Conservation (phyloP, 306 rosid genomes). For the Rosa chinensis region DNA sequence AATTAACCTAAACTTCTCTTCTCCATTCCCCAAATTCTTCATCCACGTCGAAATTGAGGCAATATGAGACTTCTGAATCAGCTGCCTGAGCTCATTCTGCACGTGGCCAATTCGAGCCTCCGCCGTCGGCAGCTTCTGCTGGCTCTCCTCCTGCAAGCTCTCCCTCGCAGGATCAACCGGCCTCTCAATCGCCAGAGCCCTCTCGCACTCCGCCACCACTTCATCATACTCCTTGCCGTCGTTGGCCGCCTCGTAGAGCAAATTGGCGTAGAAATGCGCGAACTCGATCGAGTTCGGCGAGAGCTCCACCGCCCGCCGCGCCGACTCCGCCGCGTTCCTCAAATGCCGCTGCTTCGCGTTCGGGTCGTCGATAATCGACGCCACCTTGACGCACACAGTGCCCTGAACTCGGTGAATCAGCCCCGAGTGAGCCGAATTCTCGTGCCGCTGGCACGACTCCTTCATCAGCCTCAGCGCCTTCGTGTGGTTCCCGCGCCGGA, state of each 20-base stretch:
- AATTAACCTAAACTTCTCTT: slow-evolving; percentile 78
- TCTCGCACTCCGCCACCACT: slow-evolving; percentile 82
- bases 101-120: slow-evolving; percentile 63
- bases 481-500: slow-evolving; percentile 84
- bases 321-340: slow-evolving; percentile 76
- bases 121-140: slow-evolving; percentile 51
- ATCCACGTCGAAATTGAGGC: slow-evolving; percentile 81
- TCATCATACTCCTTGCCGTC: slow-evolving; percentile 82
- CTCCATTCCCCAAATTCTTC: slow-evolving; percentile 87
- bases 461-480: slow-evolving; percentile 83
- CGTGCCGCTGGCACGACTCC: slow-evolving; percentile 61
- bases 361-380: slow-evolving; percentile 63
- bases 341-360: slow-evolving; percentile 68
- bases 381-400: slow-evolving; percentile 69
- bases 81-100: slow-evolving; percentile 76
- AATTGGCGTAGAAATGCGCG: slow-evolving; percentile 67
- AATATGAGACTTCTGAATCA: slow-evolving; percentile 85
- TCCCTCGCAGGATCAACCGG: slow-evolving; percentile 89
- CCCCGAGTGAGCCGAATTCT: slow-evolving; percentile 52
- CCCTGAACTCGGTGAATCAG: slow-evolving; percentile 81
- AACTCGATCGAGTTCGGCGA: slow-evolving; percentile 85
- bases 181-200: slow-evolving; percentile 61
- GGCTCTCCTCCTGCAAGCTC: slow-evolving; percentile 84
- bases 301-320: slow-evolving; percentile 67
- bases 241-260: slow-evolving; percentile 75